phyloP scores from a whole-genome alignment of 225 moss, liverwort and hornwort genomes.

The Sphagnum contortum region DNA sequence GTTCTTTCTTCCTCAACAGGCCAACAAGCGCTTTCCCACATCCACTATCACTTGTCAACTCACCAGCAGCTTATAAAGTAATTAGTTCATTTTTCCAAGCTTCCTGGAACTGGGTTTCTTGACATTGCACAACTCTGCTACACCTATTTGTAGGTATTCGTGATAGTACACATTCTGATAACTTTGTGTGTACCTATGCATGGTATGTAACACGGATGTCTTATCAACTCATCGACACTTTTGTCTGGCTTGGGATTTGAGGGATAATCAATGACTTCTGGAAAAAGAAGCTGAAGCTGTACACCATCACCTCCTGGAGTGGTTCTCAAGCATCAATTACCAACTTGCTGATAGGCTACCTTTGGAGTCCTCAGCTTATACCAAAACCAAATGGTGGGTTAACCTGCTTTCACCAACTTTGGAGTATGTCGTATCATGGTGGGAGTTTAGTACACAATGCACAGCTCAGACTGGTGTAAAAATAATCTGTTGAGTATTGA shows the following conservation, averaged over 20 bases:
- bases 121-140: too few relatives aligned
- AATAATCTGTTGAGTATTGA: too few relatives aligned
- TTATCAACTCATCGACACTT: slow-evolving; percentile 87
- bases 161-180: too few relatives aligned
- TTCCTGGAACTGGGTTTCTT: too few relatives aligned
- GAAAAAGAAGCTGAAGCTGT: slow-evolving; percentile 77
- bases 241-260: slow-evolving; percentile 95
- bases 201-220: slow-evolving; percentile 45
- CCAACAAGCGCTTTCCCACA: slow-evolving; percentile 88
- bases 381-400: slow-evolving; percentile 73
- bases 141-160: too few relatives aligned
- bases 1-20: slow-evolving; percentile 25
- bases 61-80: slow-evolving; percentile 61
- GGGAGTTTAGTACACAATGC: too few relatives aligned
- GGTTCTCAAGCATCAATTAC: slow-evolving; percentile 84
- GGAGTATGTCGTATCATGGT: too few relatives aligned
- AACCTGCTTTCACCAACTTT: background rate
- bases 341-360: slow-evolving; percentile 71
- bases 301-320: slow-evolving; percentile 79
- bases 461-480: too few relatives aligned
- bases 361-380: slow-evolving; percentile 99
- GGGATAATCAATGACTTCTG: slow-evolving; percentile 91
- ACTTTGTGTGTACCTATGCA: too few relatives aligned
- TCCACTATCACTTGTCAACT: slow-evolving; percentile 72
- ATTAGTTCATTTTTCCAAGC: slow-evolving; percentile 1